These are phyloP conservation scores for Plasmodium malariae DNA, from an alignment of 169 alveolate species.

Conservation along the genomic window DNA sequence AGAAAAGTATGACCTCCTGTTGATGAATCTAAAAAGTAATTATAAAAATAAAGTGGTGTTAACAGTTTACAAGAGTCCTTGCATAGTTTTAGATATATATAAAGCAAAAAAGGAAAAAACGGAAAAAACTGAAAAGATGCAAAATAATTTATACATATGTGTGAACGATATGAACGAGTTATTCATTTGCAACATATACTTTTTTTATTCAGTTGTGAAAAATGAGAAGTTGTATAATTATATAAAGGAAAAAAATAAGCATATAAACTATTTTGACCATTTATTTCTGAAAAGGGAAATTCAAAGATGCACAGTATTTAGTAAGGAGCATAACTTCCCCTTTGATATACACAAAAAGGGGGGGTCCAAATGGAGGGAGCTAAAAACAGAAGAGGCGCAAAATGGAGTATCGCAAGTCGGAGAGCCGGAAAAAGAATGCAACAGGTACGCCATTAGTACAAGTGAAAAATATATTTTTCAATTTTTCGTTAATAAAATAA, in stretches of 20 bases:
- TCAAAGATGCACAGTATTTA: slow-evolving; percentile 6
- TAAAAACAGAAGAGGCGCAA: not conserved
- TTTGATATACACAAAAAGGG: slow-evolving; percentile 28
- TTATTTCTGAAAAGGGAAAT: slow-evolving; percentile 24
- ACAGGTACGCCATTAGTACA: not conserved
- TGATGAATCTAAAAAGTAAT: not conserved
- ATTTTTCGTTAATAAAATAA: slow-evolving; percentile 22
- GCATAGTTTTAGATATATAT: slow-evolving; percentile 29
- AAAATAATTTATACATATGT: slow-evolving; percentile 21
- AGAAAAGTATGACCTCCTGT: slow-evolving; percentile 31
- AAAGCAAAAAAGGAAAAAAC: not conserved
- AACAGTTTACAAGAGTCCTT: slow-evolving; percentile 1
- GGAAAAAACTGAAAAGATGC: not conserved
- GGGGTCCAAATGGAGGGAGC: not conserved
- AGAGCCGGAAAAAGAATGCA: not conserved
- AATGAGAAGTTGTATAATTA: slow-evolving; percentile 1
- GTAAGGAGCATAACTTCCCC: slow-evolving; percentile 12
- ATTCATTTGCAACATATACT: slow-evolving; percentile 25
- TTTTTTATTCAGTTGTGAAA: slow-evolving; percentile 7
- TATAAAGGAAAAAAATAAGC: slow-evolving; percentile 8
- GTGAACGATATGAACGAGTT: slow-evolving; percentile 17
- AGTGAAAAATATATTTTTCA: slow-evolving; percentile 3
- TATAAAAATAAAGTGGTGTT: slow-evolving; percentile 9
- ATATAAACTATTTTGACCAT: slow-evolving; percentile 19
- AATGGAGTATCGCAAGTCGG: no score